Percentiles rank a stretch among this genome's conserved stretches.
phyloP scores from a whole-genome alignment of 176 grass and related monocot species.

The Bothriochloa decipiens region DNA sequence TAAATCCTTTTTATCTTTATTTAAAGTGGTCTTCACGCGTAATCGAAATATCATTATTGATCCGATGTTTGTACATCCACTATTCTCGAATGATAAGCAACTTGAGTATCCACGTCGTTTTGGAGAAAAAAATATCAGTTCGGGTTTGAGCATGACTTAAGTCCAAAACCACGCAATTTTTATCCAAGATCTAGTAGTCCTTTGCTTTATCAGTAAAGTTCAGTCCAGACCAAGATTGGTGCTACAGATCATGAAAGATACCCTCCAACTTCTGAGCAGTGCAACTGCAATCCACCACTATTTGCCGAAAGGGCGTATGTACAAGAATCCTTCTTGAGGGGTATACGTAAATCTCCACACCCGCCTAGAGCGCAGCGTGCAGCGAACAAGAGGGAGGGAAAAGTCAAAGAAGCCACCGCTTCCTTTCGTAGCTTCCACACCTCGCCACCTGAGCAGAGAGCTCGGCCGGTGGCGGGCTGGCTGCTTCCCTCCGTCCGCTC shows the following conservation, averaged over 20 bases:
- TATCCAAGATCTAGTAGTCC: background rate
- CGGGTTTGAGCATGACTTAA: background rate
- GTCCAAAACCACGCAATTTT: background rate
- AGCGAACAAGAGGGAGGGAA: background rate
- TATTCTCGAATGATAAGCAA: background rate
- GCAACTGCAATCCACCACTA: background rate
- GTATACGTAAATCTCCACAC: background rate
- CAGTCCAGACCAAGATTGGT: background rate
- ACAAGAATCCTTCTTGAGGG: background rate
- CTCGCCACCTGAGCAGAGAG: conserved; percentile 24
- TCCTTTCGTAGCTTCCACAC: background rate
- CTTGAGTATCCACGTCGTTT: background rate
- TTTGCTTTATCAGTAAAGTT: conserved; percentile 18
- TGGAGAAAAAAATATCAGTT: background rate
- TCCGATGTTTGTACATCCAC: background rate
- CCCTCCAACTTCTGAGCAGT: background rate
- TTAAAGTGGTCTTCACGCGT: background rate
- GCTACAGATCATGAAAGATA: background rate
- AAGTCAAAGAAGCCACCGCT: background rate
- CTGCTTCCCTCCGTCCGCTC: conserved; percentile 16
- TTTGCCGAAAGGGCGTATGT: background rate
- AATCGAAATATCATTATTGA: background rate
- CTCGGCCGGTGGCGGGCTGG: conserved; percentile 2
- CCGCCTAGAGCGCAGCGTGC: background rate
- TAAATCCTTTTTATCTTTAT: background rate